phyloP scores from a whole-genome alignment of 352 stramenopile genomes.

The Thalassiosira hispida region DNA sequence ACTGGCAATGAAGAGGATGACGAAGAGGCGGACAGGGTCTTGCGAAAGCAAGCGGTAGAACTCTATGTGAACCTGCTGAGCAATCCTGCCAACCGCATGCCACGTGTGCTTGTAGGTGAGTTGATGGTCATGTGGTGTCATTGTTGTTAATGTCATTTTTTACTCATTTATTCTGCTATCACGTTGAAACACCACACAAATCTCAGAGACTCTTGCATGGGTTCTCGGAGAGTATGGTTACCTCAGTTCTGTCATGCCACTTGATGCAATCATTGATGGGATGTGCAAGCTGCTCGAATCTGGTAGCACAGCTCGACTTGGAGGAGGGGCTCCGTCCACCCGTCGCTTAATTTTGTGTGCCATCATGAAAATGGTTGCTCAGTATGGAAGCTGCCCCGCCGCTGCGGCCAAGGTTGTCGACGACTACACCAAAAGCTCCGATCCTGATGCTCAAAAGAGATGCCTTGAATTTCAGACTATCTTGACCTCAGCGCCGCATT shows the following conservation, averaged over 20 bases:
- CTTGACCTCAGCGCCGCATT: conserved; percentile 88
- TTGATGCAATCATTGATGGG: conserved; percentile 94
- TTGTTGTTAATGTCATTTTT: background rate
- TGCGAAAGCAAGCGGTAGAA: conserved; percentile 96
- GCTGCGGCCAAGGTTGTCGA: conserved; percentile 93
- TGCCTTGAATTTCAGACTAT: conserved; percentile 98
- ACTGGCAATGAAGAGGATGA: conserved; percentile 94
- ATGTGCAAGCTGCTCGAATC: conserved; percentile 92
- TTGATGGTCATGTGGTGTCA: conserved; percentile 21
- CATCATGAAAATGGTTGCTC: conserved; percentile 98
- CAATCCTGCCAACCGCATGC: conserved; percentile 89
- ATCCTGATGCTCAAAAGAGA: conserved; percentile 97
- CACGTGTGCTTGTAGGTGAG: conserved; percentile 90
- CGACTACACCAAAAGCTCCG: conserved; percentile 94
- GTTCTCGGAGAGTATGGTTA: conserved; percentile 99
- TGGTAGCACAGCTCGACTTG: conserved; percentile 71
- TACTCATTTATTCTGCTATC: background rate
- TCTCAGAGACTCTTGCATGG: conserved; percentile 93
- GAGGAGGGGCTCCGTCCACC: conserved; percentile 83
- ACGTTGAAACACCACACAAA: background rate
- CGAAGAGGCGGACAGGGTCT: conserved; percentile 90
- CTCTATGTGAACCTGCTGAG: conserved; percentile 95
- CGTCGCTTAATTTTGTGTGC: conserved; percentile 95
- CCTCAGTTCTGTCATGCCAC: conserved; percentile 91
- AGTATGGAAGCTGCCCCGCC: conserved; percentile 91